Conservation (phyloP, 108 stramenopile genomes). For the Cyclotella atomus region DNA sequence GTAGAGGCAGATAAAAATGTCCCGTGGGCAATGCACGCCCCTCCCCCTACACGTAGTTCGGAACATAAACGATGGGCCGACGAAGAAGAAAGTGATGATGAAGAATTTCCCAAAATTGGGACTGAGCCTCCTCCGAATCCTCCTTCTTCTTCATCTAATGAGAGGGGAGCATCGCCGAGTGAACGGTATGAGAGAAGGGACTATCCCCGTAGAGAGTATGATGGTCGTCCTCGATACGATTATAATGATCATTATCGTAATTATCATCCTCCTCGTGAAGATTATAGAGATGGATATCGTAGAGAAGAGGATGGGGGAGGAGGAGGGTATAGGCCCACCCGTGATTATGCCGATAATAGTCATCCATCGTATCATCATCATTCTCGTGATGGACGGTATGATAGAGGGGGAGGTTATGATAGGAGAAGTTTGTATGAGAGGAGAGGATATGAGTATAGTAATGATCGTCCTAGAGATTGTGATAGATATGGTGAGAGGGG, state of each 20-base stretch:
- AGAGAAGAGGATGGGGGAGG: neutral
- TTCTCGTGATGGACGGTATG: neutral
- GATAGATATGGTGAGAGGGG: neutral
- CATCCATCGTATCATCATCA: no score
- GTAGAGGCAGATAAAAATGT: constrained; percentile 5
- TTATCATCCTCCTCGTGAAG: neutral
- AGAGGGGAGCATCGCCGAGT: no score
- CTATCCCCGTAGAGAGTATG: neutral
- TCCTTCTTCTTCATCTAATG: no score
- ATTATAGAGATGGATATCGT: neutral
- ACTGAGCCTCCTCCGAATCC: neutral
- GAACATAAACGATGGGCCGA: constrained; percentile 23
- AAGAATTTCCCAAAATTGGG: constrained; percentile 18
- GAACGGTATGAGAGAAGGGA: neutral
- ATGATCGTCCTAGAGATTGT: neutral
- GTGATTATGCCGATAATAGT: neutral
- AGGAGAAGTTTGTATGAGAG: no score
- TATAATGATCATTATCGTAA: neutral
- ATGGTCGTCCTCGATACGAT: neutral
- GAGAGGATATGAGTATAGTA: no score
- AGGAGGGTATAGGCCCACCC: neutral
- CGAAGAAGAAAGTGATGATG: constrained; percentile 21
- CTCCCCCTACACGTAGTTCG: neutral
- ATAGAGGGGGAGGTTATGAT: neutral
- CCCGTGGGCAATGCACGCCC: constrained; percentile 20